Base-by-base conservation (phyloP, 2,329 filamentous ascomycete species). In the Colletotrichum tropicale region DNA sequence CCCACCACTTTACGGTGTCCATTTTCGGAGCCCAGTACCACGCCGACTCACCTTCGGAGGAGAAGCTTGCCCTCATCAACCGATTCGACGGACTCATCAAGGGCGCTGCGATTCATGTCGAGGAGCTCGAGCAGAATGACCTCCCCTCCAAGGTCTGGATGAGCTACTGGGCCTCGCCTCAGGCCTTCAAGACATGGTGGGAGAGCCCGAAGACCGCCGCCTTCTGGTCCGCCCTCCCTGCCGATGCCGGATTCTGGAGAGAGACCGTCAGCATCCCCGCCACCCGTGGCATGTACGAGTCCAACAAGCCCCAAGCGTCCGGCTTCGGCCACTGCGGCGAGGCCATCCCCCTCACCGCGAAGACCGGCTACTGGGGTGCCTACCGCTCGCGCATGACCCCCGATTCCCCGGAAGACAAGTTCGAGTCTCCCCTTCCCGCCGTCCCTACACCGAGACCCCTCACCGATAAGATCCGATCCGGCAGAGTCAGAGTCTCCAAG, bases 331-430 rank as follows among this genome's bases (percentile, higher is more conserved):
- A 75, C 68, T 75, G 72, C 52, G 72, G 72, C 56, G 68, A 75
- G 24, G 26, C 36, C 30, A 75, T 75, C 55, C 72, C 72, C 36
- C 68, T 75, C 24, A 75, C 72, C 21, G 52, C 55, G 36, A 75
- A 75, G 55, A 75, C 72, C 34, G 72, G 68, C 15, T 75, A 75
- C 72, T 75, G 72, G 72, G 72, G 72, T 32, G 72, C 72, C 62
- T 75, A 75, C 68, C 72, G 72, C 30, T 75, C 72, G 30, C 72
- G 72, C 56, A 55, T 75, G 61, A 75, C 72, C 30, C 72, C 72
- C 18, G 72, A 60, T 6, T 24, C 52, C 6, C 72, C 68, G 6
- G 72, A 75, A 2, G 72, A 75, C 68, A 75, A 75, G 68, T 71
- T 75, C 10, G 68, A 65, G 52, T 75, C 72, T 15, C 52, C 68